Conservation (phyloP, 1,284 basidiomycete species). For the Meira nashicola region DNA sequence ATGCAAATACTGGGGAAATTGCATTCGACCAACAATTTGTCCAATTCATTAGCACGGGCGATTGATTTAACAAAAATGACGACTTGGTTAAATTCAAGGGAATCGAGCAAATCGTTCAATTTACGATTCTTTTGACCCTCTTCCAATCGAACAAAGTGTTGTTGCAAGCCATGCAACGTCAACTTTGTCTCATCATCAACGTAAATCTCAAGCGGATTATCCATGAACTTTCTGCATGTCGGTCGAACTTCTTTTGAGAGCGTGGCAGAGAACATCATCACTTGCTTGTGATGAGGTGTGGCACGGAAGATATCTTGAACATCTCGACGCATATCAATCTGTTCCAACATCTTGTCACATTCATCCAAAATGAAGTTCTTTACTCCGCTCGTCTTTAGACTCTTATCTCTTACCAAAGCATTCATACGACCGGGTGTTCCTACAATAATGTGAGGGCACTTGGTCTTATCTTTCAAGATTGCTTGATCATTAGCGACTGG, state of each 20-base stretch:
- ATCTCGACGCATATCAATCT: constrained; percentile 99
- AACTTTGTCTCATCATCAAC: constrained; percentile 99
- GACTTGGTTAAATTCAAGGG: constrained; percentile 98
- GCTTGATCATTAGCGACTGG: constrained; percentile 91
- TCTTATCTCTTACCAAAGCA: constrained; percentile 51
- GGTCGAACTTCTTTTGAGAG: constrained; percentile 92
- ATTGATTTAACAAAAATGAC: constrained; percentile 99
- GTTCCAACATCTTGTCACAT: constrained; percentile 99
- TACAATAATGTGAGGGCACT: constrained; percentile 98
- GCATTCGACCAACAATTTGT: constrained; percentile 91
- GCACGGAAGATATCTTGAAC: constrained; percentile 99
- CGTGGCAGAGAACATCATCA: constrained; percentile 99
- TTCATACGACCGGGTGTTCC: constrained; percentile 76
- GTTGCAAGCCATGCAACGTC: constrained; percentile 95
- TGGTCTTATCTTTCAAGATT: constrained; percentile 86
- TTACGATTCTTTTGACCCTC: constrained; percentile 96
- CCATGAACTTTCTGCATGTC: constrained; percentile 99
- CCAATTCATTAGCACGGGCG: constrained; percentile 88
- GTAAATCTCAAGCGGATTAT: constrained; percentile 97
- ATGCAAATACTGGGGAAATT: constrained; percentile 98
- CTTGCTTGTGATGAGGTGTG: constrained; percentile 99
- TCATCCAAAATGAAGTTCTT: constrained; percentile 97
- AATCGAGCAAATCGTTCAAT: constrained; percentile 91
- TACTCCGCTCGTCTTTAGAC: constrained; percentile 47
- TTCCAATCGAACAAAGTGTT: constrained; percentile 82